Base-by-base conservation (phyloP, 164 flowering plant species). In the Nymphaea colorata region DNA sequence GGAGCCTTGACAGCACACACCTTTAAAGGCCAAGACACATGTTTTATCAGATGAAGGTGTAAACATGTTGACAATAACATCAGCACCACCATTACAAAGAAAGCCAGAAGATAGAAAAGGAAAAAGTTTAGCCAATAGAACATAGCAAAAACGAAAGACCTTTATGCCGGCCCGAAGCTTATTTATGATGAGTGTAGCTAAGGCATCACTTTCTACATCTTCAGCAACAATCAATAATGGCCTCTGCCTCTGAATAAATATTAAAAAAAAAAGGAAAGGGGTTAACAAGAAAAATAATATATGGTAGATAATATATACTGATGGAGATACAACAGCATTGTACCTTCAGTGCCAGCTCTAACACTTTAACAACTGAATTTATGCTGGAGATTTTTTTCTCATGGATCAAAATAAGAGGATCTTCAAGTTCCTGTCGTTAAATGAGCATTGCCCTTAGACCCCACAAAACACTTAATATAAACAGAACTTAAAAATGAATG, bases 1-100 rank as follows among this genome's bases (percentile, higher is more conserved):
- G 98, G 98, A 44, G 97, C 96, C 75, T 93, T 93, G 14, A 93
- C 79, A 59, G 97, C 94, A 80, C 97, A 93, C n/a, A 91, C 90
- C 98, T 93, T n/a, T n/a, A n/a, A 68, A 2, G 65, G 15, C 55
- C 41, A 61, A 66, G 68, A 61, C 41, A 61, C 4, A 61, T 61
- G 5, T 15, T 5, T 4, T 5, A 16, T 61, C 63, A 16, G 16
- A 61, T 61, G 5, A 61, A 61, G 6, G 5, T 61, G n/a, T n/a
- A n/a, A n/a, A n/a, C n/a, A n/a, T n/a, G n/a, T n/a, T n/a, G n/a
- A n/a, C n/a, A n/a, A n/a, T n/a, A n/a, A n/a, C n/a, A n/a, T 61
- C 14, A 16, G 5, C 4, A 5, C 16, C 4, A 61, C 17, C 41
- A 61, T 4, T 4, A 16, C 63, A 5, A 4, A 61, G 14, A 61